Percentiles rank a stretch among this genome's conserved stretches.
Conservation (phyloP, 305 asterid genomes). For the Solanum hybrid region DNA sequence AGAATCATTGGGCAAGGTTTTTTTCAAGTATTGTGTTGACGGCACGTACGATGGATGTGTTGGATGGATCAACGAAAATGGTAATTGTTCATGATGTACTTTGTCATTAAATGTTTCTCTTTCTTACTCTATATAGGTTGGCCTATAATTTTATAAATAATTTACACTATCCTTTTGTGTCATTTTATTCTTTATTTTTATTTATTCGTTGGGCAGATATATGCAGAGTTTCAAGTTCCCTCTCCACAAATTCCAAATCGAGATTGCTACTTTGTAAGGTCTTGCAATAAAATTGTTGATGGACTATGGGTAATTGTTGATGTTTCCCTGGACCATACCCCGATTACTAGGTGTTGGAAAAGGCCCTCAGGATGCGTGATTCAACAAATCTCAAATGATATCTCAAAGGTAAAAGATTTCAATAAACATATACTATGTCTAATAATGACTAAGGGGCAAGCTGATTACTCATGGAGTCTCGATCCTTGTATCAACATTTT, state of each 20-base stretch:
- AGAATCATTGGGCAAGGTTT: constrained; percentile 12
- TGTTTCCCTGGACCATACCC: constrained; percentile 4
- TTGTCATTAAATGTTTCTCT: background rate
- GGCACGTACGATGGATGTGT: background rate
- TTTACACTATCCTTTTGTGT: background rate
- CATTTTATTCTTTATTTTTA: background rate
- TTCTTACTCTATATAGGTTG: background rate
- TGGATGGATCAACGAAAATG: constrained; percentile 12
- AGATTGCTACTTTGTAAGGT: constrained; percentile 7
- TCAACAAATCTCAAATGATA: constrained; percentile 4
- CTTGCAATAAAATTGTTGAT: background rate
- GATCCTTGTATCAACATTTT: background rate
- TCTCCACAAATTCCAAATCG: constrained; percentile 13
- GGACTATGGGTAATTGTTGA: constrained; percentile 18
- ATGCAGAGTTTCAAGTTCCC: constrained; percentile 15
- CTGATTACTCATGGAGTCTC: background rate
- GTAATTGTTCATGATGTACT: background rate
- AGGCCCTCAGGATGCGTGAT: constrained; percentile 27
- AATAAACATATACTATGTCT: background rate
- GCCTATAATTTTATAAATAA: background rate
- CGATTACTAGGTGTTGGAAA: background rate
- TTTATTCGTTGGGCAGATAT: constrained; percentile 1
- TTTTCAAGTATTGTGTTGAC: constrained; percentile 14
- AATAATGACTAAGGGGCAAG: background rate
- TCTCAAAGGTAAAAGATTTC: constrained; percentile 12